Evolutionary conservation across 2,329 filamentous ascomycete species (phyloP), one percentile per base, ranked within the genome.

Genomic region (Bipolaris oryzae): DNA sequence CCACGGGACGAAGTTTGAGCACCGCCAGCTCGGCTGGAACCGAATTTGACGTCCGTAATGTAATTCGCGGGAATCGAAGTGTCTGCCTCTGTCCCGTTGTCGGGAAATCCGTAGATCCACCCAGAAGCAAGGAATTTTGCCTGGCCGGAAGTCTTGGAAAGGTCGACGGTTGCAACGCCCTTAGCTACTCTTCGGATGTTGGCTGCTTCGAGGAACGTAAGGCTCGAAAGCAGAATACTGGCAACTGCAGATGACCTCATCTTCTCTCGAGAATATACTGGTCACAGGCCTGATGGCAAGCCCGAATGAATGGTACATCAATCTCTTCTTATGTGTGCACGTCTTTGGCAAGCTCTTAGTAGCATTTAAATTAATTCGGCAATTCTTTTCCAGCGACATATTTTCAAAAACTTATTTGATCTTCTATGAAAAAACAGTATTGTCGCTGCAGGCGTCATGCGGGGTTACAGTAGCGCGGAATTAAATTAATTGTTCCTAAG

Each of bases 41-140:
- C 73, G 69, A 79, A 80, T 16, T 74, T 77, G 15, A 79, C 9
- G 7, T 44, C 77, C 5, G 3, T 66, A 69, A 61, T 76, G 78
- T 64, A 79, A 16, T 74, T 57, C 34, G 72, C 71, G 0, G 77
- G 77, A 28, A 81, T 65, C 7, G 44, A 46, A 5, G n/a, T 58
- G 7, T 50, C 33, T 7, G 45, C 79, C 46, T 77, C 74, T 46
- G 72, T 68, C 1, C 63, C 45, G 18, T 68, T 74, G 50, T 79
- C 75, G 2, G 76, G 77, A 34, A 79, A 76, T 11, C 78, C 79
- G 57, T 80, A 81, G 39, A 81, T 72, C 53, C 78, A 70, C 3
- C 78, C 78, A 5, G 77, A 75, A 5, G 77, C 78, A n/a, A 77
- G 63, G 47, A 78, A 73, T 42, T 68, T 53, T 5, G 76, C 67